Evolutionary conservation across 2,329 filamentous ascomycete species (phyloP).

Genomic region (Zelopaecilomyces penicillatus): DNA sequence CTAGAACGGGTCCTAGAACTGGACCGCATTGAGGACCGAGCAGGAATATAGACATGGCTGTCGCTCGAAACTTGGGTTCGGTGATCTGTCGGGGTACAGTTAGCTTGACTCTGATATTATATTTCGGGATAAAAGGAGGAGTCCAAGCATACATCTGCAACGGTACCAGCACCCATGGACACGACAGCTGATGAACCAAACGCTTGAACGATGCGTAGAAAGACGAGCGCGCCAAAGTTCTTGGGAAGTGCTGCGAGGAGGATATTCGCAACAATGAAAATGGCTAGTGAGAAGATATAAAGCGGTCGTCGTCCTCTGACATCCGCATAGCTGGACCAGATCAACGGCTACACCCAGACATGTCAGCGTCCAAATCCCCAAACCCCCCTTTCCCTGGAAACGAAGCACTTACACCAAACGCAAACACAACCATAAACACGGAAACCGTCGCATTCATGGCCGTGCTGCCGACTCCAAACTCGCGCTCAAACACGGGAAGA

Average conservation of each 20-base stretch:
- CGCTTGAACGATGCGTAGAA: slow-evolving; percentile 33
- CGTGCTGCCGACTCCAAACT: slow-evolving; percentile 26
- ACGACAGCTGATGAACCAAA: slow-evolving; percentile 34
- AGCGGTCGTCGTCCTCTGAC: slow-evolving; percentile 30
- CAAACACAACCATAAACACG: slow-evolving; percentile 36
- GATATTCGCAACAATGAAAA: slow-evolving; percentile 31
- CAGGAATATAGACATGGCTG: slow-evolving; percentile 32
- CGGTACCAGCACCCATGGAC: slow-evolving; percentile 34
- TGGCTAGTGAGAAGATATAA: slow-evolving; percentile 30
- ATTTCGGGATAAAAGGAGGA: neutral
- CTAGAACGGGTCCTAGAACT: slow-evolving; percentile 33
- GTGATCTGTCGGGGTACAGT: slow-evolving; percentile 13
- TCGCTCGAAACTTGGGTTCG: slow-evolving; percentile 29
- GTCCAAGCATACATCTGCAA: slow-evolving; percentile 25
- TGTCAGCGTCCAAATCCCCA: neutral
- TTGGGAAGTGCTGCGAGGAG: slow-evolving; percentile 29
- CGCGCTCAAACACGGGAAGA: slow-evolving; percentile 27
- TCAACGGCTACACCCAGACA: slow-evolving; percentile 23
- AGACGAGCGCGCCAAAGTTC: slow-evolving; percentile 28
- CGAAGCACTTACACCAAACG: slow-evolving; percentile 22
- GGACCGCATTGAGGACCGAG: slow-evolving; percentile 37
- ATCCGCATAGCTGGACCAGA: slow-evolving; percentile 32
- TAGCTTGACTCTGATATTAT: too few species aligned
- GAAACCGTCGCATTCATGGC: slow-evolving; percentile 35
- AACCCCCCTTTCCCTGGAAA: neutral